phyloP scores from a whole-genome alignment of 345 rosid species.

The Arabidopsis arenosa region DNA sequence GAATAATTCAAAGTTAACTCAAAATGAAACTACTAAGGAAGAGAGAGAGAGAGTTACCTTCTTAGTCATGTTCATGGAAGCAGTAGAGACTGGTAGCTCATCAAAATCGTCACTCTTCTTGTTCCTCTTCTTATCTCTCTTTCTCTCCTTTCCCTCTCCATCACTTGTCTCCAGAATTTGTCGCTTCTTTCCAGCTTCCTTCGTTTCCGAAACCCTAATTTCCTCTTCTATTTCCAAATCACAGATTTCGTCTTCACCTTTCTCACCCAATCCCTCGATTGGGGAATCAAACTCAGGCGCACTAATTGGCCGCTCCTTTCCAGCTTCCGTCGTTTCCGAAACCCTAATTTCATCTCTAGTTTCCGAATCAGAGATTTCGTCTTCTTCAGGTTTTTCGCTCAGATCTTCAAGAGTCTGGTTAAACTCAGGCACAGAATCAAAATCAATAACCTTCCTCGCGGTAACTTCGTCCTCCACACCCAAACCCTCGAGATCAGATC shows the following conservation, averaged over 20 bases:
- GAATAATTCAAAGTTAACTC: neutral
- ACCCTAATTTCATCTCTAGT: conserved; percentile 6
- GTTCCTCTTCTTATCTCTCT: conserved; percentile 50
- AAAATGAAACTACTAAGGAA: neutral
- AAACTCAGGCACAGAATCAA: conserved; percentile 50
- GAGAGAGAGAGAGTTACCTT: conserved; percentile 49
- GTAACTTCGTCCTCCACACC: conserved; percentile 39
- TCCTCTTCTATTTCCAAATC: conserved; percentile 29
- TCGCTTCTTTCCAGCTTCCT: conserved; percentile 41
- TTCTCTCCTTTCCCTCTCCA: conserved; percentile 33
- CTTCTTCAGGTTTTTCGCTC: conserved; percentile 41
- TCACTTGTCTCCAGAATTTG: conserved; percentile 26
- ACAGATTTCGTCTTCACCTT: conserved; percentile 9
- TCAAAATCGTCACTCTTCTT: conserved; percentile 46
- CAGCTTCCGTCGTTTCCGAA: conserved; percentile 15
- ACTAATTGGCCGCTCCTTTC: neutral
- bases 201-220: conserved; percentile 14
- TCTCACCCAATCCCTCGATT: neutral
- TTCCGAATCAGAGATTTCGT: conserved; percentile 42
- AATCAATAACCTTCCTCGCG: conserved; percentile 56
- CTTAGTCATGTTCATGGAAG: conserved; percentile 52
- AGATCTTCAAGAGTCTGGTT: conserved; percentile 44
- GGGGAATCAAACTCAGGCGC: conserved; percentile 16
- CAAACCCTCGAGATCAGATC: conserved; percentile 44
- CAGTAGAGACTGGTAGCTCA: conserved; percentile 46